Percentiles rank a stretch among this genome's conserved stretches.
These are phyloP conservation scores for Periconia digitata DNA, from an alignment of 2,329 filamentous ascomycete genomes.

Conservation along the genomic window DNA sequence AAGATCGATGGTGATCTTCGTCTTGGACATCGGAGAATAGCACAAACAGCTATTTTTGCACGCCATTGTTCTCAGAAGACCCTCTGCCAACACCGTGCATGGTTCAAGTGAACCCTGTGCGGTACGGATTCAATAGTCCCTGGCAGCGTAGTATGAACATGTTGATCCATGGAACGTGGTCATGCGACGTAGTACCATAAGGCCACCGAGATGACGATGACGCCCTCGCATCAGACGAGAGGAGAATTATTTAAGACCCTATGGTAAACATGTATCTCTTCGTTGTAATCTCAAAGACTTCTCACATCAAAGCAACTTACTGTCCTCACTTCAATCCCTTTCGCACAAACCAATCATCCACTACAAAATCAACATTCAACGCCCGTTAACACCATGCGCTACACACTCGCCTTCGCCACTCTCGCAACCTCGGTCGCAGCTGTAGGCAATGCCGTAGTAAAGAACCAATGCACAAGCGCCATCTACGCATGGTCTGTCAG, in stretches of 20 bases:
- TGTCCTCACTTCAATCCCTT: background rate
- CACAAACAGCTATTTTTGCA: slow-evolving; percentile 1
- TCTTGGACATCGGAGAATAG: background rate
- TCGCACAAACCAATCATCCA: background rate
- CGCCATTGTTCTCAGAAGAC: background rate
- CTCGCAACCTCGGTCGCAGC: slow-evolving; percentile 22
- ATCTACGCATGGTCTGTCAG: slow-evolving; percentile 33
- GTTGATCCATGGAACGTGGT: background rate
- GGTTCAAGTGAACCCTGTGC: background rate
- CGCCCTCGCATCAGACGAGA: background rate
- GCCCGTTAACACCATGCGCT: slow-evolving; percentile 14
- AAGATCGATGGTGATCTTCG: background rate
- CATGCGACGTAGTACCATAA: background rate
- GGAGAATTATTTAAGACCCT: background rate
- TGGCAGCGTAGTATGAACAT: background rate
- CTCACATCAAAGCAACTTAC: background rate
- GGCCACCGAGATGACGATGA: background rate
- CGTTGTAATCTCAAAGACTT: background rate
- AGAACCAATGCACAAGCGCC: slow-evolving; percentile 22
- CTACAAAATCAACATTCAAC: background rate
- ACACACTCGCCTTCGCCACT: slow-evolving; percentile 15
- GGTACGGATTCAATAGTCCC: background rate
- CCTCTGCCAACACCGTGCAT: background rate
- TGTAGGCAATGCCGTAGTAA: slow-evolving; percentile 27
- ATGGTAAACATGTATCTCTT: background rate